phyloP scores from a whole-genome alignment of 176 grass and related monocot genomes.

The Phoenix dactylifera region DNA sequence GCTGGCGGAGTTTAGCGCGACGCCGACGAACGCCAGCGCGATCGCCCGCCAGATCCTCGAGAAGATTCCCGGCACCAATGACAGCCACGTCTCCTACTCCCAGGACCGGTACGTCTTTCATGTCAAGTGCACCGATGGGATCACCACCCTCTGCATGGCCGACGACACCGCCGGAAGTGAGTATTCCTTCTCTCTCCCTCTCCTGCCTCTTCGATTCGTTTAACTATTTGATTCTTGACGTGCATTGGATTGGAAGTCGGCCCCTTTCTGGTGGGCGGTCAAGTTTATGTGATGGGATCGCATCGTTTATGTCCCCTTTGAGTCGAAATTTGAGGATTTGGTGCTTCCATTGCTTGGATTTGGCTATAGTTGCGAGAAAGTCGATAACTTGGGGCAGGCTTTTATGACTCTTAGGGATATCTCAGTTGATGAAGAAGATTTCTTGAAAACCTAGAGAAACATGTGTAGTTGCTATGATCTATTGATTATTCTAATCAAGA shows the following conservation, averaged over 20 bases:
- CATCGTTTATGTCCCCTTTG: too few species aligned
- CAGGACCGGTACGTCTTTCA: conserved; percentile 93
- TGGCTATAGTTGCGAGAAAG: too few species aligned
- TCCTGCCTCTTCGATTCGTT: background rate
- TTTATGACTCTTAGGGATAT: too few species aligned
- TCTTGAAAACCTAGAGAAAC: too few species aligned
- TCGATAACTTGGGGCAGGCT: too few species aligned
- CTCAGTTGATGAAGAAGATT: too few species aligned
- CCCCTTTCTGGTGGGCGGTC: too few species aligned
- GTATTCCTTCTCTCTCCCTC: background rate
- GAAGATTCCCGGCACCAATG: conserved; percentile 39
- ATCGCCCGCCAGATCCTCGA: conserved; percentile 92
- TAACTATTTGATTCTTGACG: background rate
- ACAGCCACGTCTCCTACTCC: conserved; percentile 96
- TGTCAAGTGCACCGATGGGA: conserved; percentile 90
- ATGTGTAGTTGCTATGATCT: too few species aligned
- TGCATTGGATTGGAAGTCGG: background rate
- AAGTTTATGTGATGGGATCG: too few species aligned
- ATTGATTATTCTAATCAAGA: too few species aligned
- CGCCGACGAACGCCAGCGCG: conserved; percentile 63
- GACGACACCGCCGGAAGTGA: conserved; percentile 77
- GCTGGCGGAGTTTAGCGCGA: conserved; percentile 67
- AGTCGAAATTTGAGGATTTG: too few species aligned
- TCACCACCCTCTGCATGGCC: conserved; percentile 99
- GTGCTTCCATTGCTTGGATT: too few species aligned